Conservation (phyloP, 2,329 filamentous ascomycete species). For the Cladosporium cucumerinum region DNA sequence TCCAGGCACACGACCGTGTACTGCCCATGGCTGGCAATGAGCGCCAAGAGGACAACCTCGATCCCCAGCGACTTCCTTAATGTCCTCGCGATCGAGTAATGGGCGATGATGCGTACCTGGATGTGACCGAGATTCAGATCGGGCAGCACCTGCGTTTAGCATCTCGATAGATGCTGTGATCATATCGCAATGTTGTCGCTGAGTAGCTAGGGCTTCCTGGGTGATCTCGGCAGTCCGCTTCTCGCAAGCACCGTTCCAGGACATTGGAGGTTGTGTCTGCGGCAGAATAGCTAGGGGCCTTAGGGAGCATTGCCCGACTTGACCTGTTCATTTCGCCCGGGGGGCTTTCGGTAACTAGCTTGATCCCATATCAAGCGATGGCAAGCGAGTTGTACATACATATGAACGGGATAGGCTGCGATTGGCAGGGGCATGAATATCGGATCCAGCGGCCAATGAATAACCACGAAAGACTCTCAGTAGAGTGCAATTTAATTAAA, state of each 20-base stretch:
- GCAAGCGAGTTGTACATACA: neutral
- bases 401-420: neutral
- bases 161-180: neutral
- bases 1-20: neutral
- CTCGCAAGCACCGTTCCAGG: neutral
- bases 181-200: neutral
- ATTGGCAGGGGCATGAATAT: neutral
- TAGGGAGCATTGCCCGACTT: neutral
- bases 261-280: neutral
- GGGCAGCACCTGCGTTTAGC: neutral
- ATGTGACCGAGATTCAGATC: neutral
- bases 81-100: neutral
- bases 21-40: neutral
- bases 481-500: neutral
- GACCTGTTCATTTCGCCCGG: neutral
- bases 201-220: neutral
- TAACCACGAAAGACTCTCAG: neutral
- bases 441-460: neutral
- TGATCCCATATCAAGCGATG: neutral
- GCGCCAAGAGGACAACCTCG: neutral
- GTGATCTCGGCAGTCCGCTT: neutral
- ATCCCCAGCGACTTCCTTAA: neutral
- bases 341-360: neutral
- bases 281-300: neutral
- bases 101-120: neutral